Evolutionary conservation across 1,284 basidiomycete species (phyloP), one percentile per base, ranked within the genome.

Genomic region (Cystobasidiaceae sp.): DNA sequence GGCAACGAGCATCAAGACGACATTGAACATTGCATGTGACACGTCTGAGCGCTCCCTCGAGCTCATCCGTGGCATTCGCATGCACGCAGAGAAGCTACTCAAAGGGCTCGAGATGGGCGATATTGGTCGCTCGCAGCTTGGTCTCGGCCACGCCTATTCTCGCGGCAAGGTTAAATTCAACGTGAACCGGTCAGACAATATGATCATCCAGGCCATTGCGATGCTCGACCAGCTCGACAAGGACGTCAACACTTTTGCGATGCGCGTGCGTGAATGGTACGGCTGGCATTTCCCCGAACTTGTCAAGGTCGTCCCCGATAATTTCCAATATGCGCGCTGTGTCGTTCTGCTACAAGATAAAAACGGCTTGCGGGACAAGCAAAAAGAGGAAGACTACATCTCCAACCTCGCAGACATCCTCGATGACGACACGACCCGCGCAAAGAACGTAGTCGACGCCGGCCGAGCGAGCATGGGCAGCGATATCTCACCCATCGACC

Each of bases 221-320:
- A 86, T 97, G 62, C 89, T 97, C 74, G 94, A 98, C 81, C 93
- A 97, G 76, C 88, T 98, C 76, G 94, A 98, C 85, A 98, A 97
- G 83, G 94, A 98, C 78, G 93, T 98, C 77, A 98, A 98, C 82
- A 86, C 94, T 27, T 97, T 98, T 77, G 89, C 93, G 27, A 98
- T 98, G 94, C 89, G 94, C 59, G 87, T 97, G 59, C 84, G 94
- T 72, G 94, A 98, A 78, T 98, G 96, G 96, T 98, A 98, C 78
- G 94, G 96, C n/a, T 98, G 96, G 82, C 96, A 98, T 79, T 99
- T 97, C 82, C 94, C 94, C 55, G 96, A 99, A 80, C 88, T 98
- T 70, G 85, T 96, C 80, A 88, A 85, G 74, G 82, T 98, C 73
- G 92, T 97, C 1, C 85, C 93, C 67, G 96, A 98, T 79, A 96